Evolutionary conservation across 352 stramenopile genomes (phyloP).

Genomic region (Phytophthora palmivora): DNA sequence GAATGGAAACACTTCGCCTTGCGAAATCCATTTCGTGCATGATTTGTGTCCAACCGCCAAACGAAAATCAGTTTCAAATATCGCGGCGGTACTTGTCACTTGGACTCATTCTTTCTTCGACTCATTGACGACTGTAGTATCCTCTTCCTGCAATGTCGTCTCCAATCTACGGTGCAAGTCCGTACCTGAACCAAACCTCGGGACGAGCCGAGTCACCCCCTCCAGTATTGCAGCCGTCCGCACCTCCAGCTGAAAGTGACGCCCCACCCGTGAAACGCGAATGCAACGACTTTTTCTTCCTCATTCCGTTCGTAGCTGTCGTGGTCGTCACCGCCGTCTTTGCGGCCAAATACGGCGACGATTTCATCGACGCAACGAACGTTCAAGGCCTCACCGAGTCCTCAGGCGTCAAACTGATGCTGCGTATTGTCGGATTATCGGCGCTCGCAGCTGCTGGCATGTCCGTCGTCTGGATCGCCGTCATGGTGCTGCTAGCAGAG

Average conservation of each 20-base stretch:
- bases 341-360: slow-evolving; percentile 63
- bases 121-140: neutral
- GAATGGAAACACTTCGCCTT: neutral
- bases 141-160: slow-evolving; percentile 23
- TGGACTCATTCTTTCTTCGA: slow-evolving; percentile 17
- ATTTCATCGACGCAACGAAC: slow-evolving; percentile 62
- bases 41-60: slow-evolving; percentile 21
- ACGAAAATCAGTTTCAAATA: slow-evolving; percentile 20
- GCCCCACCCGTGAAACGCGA: slow-evolving; percentile 39
- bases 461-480: slow-evolving; percentile 76
- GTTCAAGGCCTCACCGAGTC: slow-evolving; percentile 42
- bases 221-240: slow-evolving; percentile 11
- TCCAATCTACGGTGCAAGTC: slow-evolving; percentile 24
- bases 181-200: slow-evolving; percentile 33
- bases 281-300: slow-evolving; percentile 83
- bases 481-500: slow-evolving; percentile 77
- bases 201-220: slow-evolving; percentile 13
- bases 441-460: slow-evolving; percentile 64
- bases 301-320: slow-evolving; percentile 67
- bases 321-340: slow-evolving; percentile 58
- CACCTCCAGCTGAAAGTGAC: slow-evolving; percentile 12
- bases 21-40: too few species aligned
- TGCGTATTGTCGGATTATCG: slow-evolving; percentile 62
- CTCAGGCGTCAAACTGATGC: slow-evolving; percentile 63
- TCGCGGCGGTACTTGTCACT: neutral